phyloP scores from a whole-genome alignment of 2,329 filamentous ascomycete species.

The Juglanconis juglandina region DNA sequence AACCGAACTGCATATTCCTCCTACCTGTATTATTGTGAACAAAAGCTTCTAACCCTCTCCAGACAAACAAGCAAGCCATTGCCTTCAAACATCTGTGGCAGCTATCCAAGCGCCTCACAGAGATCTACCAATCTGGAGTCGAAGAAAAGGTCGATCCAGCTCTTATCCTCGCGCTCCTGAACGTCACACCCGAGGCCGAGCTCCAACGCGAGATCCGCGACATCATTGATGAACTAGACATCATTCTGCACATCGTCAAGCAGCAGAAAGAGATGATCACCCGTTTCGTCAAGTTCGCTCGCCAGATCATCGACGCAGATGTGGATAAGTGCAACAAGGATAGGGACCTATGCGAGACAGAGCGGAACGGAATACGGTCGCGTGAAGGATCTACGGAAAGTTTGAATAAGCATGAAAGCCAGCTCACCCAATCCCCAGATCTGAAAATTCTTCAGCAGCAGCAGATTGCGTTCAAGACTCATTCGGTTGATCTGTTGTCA shows the following conservation, averaged over 20 bases:
- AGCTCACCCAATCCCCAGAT: neutral
- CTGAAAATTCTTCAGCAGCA: slow-evolving; percentile 20
- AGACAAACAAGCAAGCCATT: slow-evolving; percentile 34
- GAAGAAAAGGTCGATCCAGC: slow-evolving; percentile 6
- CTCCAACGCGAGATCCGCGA: slow-evolving; percentile 43
- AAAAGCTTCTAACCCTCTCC: too few relatives aligned
- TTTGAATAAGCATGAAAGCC: neutral
- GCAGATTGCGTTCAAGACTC: slow-evolving; percentile 26
- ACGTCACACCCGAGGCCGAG: slow-evolving; percentile 41
- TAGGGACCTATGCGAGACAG: neutral
- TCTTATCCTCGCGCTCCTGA: slow-evolving; percentile 26
- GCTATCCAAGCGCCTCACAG: slow-evolving; percentile 26
- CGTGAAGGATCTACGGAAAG: too few relatives aligned
- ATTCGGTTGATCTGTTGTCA: slow-evolving; percentile 25
- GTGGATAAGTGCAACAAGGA: neutral
- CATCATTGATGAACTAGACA: slow-evolving; percentile 45
- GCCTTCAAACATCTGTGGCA: slow-evolving; percentile 36
- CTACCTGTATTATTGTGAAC: too few relatives aligned
- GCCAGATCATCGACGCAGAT: slow-evolving; percentile 23
- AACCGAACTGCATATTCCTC: too few relatives aligned
- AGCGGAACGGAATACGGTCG: neutral
- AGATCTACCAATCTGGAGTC: slow-evolving; percentile 25
- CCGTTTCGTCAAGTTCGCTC: slow-evolving; percentile 24
- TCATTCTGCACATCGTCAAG: slow-evolving; percentile 38
- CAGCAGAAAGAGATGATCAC: slow-evolving; percentile 32